phyloP scores from a whole-genome alignment of 1,284 basidiomycete genomes.

The Takashimella tepidaria region DNA sequence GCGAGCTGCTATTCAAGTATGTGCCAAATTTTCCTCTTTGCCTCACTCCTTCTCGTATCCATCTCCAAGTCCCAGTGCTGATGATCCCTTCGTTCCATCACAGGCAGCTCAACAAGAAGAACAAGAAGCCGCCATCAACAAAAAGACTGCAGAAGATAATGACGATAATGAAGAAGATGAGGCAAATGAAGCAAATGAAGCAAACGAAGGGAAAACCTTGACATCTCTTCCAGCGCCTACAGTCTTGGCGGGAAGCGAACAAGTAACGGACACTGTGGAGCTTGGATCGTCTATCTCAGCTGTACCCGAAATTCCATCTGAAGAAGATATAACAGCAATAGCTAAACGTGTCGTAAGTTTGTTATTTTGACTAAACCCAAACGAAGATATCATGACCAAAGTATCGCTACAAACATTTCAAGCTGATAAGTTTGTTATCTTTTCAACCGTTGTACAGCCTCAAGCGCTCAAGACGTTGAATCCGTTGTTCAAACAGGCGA shows the following conservation, averaged over 20 bases:
- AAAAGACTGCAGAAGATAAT: neutral
- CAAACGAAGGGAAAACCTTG: too few relatives aligned
- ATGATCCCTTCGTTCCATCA: neutral
- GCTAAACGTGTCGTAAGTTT: constrained; percentile 34
- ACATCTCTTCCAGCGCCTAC: too few relatives aligned
- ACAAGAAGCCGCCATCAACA: neutral
- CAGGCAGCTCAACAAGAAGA: constrained; percentile 16
- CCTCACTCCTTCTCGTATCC: neutral
- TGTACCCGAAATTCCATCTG: neutral
- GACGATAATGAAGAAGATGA: neutral
- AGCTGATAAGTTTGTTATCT: neutral
- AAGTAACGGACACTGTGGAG: neutral
- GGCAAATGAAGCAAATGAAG: neutral
- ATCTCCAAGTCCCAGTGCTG: neutral
- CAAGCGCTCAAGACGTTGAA: constrained; percentile 44
- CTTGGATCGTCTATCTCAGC: neutral
- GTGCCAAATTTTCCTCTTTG: constrained; percentile 1
- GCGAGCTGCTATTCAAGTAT: constrained; percentile 32
- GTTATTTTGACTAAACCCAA: too few relatives aligned
- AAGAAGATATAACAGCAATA: neutral
- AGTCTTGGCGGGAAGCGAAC: neutral
- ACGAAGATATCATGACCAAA: too few relatives aligned
- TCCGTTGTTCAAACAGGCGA: constrained; percentile 63
- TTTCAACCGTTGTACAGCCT: constrained; percentile 23
- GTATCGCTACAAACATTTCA: neutral